phyloP scores from a whole-genome alignment of 768 basidiomycete genomes.

The Russula abietina region DNA sequence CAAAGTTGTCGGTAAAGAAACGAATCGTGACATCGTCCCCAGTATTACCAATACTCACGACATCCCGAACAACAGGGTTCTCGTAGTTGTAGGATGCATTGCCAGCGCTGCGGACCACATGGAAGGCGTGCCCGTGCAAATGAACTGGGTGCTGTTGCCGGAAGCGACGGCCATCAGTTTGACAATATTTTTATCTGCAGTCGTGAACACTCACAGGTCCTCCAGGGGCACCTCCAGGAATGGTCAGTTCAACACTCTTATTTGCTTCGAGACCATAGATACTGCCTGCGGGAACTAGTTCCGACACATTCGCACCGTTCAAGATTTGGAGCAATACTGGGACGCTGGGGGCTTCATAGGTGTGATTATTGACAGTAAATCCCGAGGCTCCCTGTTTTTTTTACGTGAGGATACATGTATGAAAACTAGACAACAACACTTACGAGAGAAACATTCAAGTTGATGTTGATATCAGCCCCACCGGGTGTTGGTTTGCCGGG shows the following conservation, averaged over 20 bases:
- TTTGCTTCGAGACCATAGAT: slow-evolving; percentile 9
- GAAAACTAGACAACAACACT: slow-evolving; percentile 25
- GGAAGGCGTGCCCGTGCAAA: slow-evolving; percentile 23
- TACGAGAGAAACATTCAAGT: not conserved
- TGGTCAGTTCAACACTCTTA: slow-evolving; percentile 16
- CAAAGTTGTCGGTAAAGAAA: slow-evolving; percentile 29
- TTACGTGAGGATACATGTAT: not conserved
- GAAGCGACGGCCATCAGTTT: not conserved
- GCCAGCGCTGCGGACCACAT: slow-evolving; percentile 24
- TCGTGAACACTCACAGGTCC: not conserved
- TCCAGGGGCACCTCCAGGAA: slow-evolving; percentile 6
- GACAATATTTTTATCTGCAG: no score
- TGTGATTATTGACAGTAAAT: not conserved
- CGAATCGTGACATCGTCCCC: slow-evolving; percentile 26
- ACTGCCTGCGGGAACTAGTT: slow-evolving; percentile 9
- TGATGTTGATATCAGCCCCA: slow-evolving; percentile 22
- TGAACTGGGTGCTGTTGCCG: slow-evolving; percentile 16
- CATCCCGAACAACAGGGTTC: slow-evolving; percentile 23
- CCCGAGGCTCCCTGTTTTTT: not conserved
- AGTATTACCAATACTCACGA: slow-evolving; percentile 17
- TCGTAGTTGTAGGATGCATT: slow-evolving; percentile 23
- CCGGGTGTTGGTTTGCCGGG: slow-evolving; percentile 13
- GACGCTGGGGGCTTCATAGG: slow-evolving; percentile 1
- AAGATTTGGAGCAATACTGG: slow-evolving; percentile 19
- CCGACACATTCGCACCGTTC: slow-evolving; percentile 9